Conservation (phyloP, 2,329 filamentous ascomycete genomes). For the Ilyonectria mors-panacis region DNA sequence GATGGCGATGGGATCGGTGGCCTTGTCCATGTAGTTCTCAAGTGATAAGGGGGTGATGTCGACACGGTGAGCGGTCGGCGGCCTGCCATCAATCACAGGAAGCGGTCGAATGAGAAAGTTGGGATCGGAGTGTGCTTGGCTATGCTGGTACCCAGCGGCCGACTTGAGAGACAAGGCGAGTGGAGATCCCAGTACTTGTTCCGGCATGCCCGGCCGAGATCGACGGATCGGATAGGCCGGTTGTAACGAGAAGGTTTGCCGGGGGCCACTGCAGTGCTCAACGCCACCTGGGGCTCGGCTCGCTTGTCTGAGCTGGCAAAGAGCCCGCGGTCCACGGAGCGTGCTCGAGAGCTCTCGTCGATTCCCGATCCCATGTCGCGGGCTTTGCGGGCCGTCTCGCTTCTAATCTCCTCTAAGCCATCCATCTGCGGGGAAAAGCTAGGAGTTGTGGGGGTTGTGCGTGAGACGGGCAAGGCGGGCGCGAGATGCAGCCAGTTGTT, state of each 20-base stretch:
- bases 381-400: slow-evolving; percentile 54
- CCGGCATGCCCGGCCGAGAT: slow-evolving; percentile 52
- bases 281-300: slow-evolving; percentile 72
- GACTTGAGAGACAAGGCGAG: slow-evolving; percentile 57
- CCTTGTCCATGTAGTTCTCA: slow-evolving; percentile 27
- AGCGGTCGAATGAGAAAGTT: slow-evolving; percentile 55
- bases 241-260: slow-evolving; percentile 64
- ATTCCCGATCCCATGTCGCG: slow-evolving; percentile 55
- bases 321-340: slow-evolving; percentile 74
- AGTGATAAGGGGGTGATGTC: slow-evolving; percentile 46
- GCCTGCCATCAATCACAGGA: slow-evolving; percentile 58
- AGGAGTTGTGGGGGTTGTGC: slow-evolving; percentile 56
- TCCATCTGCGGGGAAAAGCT: slow-evolving; percentile 53
- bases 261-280: slow-evolving; percentile 74
- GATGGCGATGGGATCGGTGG: slow-evolving; percentile 46
- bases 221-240: slow-evolving; percentile 63
- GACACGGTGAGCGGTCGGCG: slow-evolving; percentile 63
- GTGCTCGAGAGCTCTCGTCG: slow-evolving; percentile 69
- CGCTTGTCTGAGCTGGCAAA: slow-evolving; percentile 76
- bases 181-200: slow-evolving; percentile 52
- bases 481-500: slow-evolving; percentile 58
- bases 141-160: slow-evolving; percentile 58
- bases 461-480: slow-evolving; percentile 44
- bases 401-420: slow-evolving; percentile 58
- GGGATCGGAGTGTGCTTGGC: slow-evolving; percentile 61